phyloP scores from a whole-genome alignment of 73 alveolate genomes.

The Symbiodinium pilosum region DNA sequence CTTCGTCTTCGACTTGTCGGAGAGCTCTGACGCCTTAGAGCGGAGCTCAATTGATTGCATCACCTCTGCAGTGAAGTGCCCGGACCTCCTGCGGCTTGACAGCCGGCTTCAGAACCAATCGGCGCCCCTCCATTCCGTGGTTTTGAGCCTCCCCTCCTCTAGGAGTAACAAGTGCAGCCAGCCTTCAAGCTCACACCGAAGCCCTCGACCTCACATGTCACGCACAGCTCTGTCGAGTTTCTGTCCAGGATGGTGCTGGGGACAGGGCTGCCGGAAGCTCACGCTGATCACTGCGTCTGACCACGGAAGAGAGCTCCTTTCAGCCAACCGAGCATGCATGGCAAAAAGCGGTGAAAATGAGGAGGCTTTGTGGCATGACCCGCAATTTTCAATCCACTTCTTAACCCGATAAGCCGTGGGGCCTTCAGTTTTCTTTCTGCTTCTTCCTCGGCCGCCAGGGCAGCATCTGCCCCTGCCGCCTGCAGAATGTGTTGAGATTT shows the following conservation, averaged over 20 bases:
- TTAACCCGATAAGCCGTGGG: background rate
- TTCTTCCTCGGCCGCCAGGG: constrained; percentile 34
- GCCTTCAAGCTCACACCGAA: constrained; percentile 68
- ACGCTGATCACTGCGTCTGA: constrained; percentile 72
- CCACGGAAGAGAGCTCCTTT: constrained; percentile 54
- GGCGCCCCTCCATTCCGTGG: constrained; percentile 39
- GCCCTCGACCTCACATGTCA: constrained; percentile 6
- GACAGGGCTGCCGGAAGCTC: constrained; percentile 38
- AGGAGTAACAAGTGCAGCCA: background rate
- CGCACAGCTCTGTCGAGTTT: background rate
- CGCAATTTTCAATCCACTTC: no score
- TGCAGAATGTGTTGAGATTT: no score
- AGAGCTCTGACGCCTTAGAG: constrained; percentile 34
- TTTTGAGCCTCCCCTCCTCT: background rate
- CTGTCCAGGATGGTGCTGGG: background rate
- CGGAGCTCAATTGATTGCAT: background rate
- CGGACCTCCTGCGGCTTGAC: constrained; percentile 35
- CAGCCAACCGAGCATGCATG: no score
- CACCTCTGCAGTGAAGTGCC: no score
- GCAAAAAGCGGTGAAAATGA: no score
- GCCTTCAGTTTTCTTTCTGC: constrained; percentile 59
- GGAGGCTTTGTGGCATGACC: no score
- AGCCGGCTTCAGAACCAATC: constrained; percentile 54
- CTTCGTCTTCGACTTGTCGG: constrained; percentile 50
- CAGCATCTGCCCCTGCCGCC: constrained; percentile 43